Base-by-base conservation (phyloP, 306 rosid species). In the Carpinus viminea region DNA sequence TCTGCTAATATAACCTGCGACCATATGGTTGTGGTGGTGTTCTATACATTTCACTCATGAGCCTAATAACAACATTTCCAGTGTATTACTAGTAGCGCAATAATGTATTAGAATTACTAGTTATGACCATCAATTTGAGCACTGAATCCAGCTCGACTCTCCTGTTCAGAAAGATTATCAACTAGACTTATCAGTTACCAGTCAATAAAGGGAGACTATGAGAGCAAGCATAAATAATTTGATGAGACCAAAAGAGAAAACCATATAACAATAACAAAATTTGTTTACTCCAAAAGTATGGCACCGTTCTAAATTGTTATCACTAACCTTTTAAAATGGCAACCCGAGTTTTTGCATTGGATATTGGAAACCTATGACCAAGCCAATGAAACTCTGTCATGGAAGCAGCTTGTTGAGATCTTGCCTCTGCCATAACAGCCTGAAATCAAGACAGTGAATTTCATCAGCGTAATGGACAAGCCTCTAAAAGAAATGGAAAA, bases 371-470 rank as follows among this genome's bases (percentile, higher is more conserved):
- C 80, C 91, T 89, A 80, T 85, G 93, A 82, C 98, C 99, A 83
- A 96, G 97, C 99, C 99, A 96, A 70, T 85, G 81, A 75, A 96
- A 93, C 80, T 96, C 99, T 15, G 98, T 93, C 99, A 96, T 90
- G 79, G 99, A 93, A 69, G 97, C 99, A 83, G 98, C 99, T 87
- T 96, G 99, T 70, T 96, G 97, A 93, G 99, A 93, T 90, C 99
- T 90, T 77, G 97, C 97, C 90, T 96, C 99, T 13, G 97, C 91
- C 98, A 91, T 96, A 79, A 90, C 98, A 86, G 93, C 99, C 99
- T 96, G 83, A 55, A 88, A 82, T 68, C 80, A 78, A 74, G 77
- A 77, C 65, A 34, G 59, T 55, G 17, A 47, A 70, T 65, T 31
- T 65, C 18, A 62, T 71, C 74, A 60, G 75, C 8, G 61, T 57